phyloP scores from a whole-genome alignment of 2,329 filamentous ascomycete species.

The Fusarium sp. region DNA sequence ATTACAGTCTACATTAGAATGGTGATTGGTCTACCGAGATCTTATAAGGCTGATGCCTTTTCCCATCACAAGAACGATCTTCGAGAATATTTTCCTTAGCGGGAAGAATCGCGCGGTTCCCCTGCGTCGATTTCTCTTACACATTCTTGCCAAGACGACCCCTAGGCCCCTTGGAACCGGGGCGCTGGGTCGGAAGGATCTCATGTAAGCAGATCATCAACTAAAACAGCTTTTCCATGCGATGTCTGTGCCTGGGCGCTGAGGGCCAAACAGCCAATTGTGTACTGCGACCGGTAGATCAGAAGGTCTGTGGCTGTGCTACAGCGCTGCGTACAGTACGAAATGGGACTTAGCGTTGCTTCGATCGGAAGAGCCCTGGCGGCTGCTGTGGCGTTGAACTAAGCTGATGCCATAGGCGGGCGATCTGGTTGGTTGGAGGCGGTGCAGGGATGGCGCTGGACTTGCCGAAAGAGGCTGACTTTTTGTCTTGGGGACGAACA shows the following conservation, averaged over 20 bases:
- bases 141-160: not conserved
- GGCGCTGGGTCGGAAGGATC: not conserved
- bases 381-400: not conserved
- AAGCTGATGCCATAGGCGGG: not conserved
- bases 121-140: not conserved
- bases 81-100: not conserved
- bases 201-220: not conserved
- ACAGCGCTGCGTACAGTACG: not conserved
- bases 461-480: not conserved
- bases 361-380: not conserved
- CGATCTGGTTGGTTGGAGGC: not conserved
- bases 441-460: not conserved
- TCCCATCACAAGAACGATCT: not conserved
- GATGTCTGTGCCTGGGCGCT: not conserved
- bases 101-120: not conserved
- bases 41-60: not conserved
- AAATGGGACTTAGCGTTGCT: not conserved
- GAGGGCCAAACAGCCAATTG: not conserved
- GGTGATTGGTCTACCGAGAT: not conserved
- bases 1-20: not conserved
- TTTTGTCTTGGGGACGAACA: too few species aligned
- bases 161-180: not conserved
- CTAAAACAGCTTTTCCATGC: not conserved
- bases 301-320: not conserved
- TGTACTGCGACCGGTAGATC: not conserved